Evolutionary conservation across 2,329 filamentous ascomycete species (phyloP).

Genomic region (Diaporthe capsici): DNA sequence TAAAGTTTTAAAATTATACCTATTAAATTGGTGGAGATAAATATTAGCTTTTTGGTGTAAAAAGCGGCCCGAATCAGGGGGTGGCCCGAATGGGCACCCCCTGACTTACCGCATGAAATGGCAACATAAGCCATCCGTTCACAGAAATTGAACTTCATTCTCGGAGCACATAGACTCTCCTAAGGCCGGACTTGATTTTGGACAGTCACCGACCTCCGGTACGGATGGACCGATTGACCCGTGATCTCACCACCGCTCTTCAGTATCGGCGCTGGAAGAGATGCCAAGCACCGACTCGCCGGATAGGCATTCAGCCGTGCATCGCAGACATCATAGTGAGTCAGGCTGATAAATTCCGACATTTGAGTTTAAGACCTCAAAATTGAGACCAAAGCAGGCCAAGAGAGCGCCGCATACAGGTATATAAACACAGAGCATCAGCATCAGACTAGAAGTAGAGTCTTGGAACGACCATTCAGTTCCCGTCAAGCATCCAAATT

Average conservation of each 20-base stretch:
- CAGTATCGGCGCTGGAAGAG: conserved; percentile 4
- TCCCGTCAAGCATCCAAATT: not conserved
- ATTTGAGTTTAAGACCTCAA: not conserved
- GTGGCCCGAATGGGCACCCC: too few species aligned
- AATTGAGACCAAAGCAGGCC: not conserved
- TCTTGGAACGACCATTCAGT: not conserved
- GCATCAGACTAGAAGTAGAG: not conserved
- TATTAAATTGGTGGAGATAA: too few species aligned
- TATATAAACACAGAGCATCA: not conserved
- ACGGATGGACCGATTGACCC: not conserved
- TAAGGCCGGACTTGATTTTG: not conserved
- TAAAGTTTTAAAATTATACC: too few species aligned
- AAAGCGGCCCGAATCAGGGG: too few species aligned
- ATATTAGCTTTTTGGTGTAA: too few species aligned
- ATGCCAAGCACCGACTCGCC: not conserved
- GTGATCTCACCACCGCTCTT: not conserved
- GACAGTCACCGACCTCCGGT: not conserved
- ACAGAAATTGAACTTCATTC: not conserved
- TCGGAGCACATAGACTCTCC: not conserved
- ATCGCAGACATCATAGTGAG: not conserved
- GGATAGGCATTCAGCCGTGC: not conserved
- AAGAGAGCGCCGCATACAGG: not conserved
- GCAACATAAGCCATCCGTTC: too few species aligned
- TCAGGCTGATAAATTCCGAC: not conserved
- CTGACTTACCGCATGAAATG: too few species aligned